Evolutionary conservation across 805 yeast species (phyloP).

Genomic region (Ogataea ramenticola): DNA sequence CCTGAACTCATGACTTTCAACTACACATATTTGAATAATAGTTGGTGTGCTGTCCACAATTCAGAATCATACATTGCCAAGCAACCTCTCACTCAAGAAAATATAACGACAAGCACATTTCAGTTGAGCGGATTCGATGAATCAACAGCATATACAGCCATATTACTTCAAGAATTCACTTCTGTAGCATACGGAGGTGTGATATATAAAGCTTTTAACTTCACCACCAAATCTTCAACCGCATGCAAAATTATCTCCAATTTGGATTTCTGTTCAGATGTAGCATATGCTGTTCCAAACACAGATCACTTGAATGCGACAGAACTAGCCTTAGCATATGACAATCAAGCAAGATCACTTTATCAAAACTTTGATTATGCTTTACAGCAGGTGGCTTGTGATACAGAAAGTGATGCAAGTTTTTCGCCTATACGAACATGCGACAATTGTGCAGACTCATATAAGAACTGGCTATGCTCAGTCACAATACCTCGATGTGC

Average conservation of each 20-base stretch:
- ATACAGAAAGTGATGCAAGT: slow-evolving; percentile 52
- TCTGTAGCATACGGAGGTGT: slow-evolving; percentile 48
- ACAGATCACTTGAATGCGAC: slow-evolving; percentile 20
- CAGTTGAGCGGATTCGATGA: slow-evolving; percentile 51
- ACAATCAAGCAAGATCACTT: slow-evolving; percentile 45
- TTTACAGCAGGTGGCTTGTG: slow-evolving; percentile 70
- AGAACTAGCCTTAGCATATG: slow-evolving; percentile 40
- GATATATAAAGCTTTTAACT: slow-evolving; percentile 47
- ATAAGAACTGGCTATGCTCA: slow-evolving; percentile 84
- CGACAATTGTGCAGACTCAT: slow-evolving; percentile 60
- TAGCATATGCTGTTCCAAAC: slow-evolving; percentile 83
- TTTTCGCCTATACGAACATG: slow-evolving; percentile 76
- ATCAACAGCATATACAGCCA: slow-evolving; percentile 58
- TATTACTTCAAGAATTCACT: slow-evolving; percentile 44
- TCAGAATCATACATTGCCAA: slow-evolving; percentile 15
- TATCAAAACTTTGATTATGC: slow-evolving; percentile 70
- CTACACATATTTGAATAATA: slow-evolving; percentile 35
- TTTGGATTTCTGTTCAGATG: slow-evolving; percentile 68
- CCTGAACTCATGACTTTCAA: slow-evolving; percentile 29
- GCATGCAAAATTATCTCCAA: slow-evolving; percentile 72
- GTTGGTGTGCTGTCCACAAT: slow-evolving; percentile 66
- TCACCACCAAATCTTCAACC: slow-evolving; percentile 44
- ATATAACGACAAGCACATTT: slow-evolving; percentile 40
- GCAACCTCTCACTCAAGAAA: slow-evolving; percentile 19
- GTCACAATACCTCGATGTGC: slow-evolving; percentile 85